Conservation (phyloP, 805 yeast genomes). For the Saturnispora diversa region DNA sequence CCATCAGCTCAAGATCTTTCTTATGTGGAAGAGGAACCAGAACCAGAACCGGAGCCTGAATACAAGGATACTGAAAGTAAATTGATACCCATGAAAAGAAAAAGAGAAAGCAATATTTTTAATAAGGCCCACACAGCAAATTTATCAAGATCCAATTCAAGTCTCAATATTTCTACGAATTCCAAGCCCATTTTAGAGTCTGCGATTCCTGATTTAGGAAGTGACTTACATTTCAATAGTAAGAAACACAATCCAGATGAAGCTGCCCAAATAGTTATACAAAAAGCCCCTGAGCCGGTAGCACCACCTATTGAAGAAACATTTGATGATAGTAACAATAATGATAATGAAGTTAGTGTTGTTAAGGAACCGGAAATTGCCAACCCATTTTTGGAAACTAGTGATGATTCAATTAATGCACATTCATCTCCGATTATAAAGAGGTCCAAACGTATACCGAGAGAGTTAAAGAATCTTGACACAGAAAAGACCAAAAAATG, state of each 20-base stretch:
- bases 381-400: background rate
- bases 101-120: conserved; percentile 7
- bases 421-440: conserved; percentile 15
- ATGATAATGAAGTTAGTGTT: no score
- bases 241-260: conserved; percentile 6
- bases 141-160: background rate
- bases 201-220: conserved; percentile 6
- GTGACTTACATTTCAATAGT: background rate
- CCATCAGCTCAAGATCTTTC: conserved; percentile 2
- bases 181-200: background rate
- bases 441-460: conserved; percentile 14
- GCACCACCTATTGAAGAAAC: background rate
- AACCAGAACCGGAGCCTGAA: conserved; percentile 22
- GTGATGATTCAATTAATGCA: background rate
- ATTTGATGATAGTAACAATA: no score
- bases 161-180: background rate
- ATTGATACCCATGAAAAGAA: conserved; percentile 12
- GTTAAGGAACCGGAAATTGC: no score
- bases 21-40: conserved; percentile 11
- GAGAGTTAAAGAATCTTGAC: conserved; percentile 36
- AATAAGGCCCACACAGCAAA: conserved; percentile 14
- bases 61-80: conserved; percentile 11
- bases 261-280: background rate
- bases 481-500: conserved; percentile 19
- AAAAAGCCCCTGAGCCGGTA: no score